These are phyloP conservation scores for Geotrichum carabidarum DNA, from an alignment of 1,139 yeast species.

Conservation along the genomic window DNA sequence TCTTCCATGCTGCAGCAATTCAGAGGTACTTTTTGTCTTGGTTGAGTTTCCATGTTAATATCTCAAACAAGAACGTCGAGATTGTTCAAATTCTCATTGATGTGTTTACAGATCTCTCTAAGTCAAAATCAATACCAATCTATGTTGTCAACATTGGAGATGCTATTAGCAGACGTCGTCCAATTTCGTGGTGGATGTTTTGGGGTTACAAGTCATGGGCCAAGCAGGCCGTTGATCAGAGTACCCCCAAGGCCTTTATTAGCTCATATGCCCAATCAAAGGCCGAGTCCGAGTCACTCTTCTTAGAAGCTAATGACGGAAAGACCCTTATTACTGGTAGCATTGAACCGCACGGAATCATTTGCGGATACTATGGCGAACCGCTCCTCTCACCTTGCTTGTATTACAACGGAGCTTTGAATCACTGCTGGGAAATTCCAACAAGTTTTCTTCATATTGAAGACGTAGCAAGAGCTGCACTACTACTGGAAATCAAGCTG, in stretches of 20 bases:
- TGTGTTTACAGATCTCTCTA: slow-evolving; percentile 6
- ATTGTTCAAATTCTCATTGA: slow-evolving; percentile 21
- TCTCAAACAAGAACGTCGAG: slow-evolving; percentile 15
- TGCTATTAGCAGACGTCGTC: slow-evolving; percentile 25
- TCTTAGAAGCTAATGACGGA: slow-evolving; percentile 16
- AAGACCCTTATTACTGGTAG: slow-evolving; percentile 19
- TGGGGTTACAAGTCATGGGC: slow-evolving; percentile 21
- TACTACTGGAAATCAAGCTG: slow-evolving; percentile 27
- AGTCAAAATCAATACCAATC: background rate
- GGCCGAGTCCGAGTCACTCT: slow-evolving; percentile 20
- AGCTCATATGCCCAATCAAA: slow-evolving; percentile 30
- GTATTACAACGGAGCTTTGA: slow-evolving; percentile 25
- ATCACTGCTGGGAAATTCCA: slow-evolving; percentile 30
- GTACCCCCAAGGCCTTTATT: slow-evolving; percentile 18
- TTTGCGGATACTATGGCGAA: slow-evolving; percentile 34
- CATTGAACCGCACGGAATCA: slow-evolving; percentile 30
- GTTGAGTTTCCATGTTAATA: slow-evolving; percentile 14
- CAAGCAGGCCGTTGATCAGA: slow-evolving; percentile 7
- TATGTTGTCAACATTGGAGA: slow-evolving; percentile 27
- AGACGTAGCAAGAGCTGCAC: slow-evolving; percentile 32
- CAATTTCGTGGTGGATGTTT: slow-evolving; percentile 25
- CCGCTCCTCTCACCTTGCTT: slow-evolving; percentile 30
- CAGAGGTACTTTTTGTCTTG: slow-evolving; percentile 20
- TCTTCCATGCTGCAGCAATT: slow-evolving; percentile 25
- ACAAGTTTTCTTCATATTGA: slow-evolving; percentile 33